Base-by-base conservation (phyloP, 345 rosid genomes). In the Eucalyptus caleyi region DNA sequence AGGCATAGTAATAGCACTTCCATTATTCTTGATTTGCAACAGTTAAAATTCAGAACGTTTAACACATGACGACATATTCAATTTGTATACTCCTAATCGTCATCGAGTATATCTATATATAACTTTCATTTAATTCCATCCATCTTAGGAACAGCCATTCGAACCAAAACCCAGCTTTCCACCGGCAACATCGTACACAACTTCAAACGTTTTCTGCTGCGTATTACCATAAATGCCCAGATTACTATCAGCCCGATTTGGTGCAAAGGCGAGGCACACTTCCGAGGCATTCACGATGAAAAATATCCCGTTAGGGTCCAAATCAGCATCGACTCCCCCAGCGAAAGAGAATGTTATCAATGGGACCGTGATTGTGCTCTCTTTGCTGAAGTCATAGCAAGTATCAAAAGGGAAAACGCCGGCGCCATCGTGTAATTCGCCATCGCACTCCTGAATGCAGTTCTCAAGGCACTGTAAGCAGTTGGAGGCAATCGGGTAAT, bases 401-500 rank as follows among this genome's bases (percentile, higher is more conserved):
- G 94, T 92, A 67, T 91, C 93, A 3, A 89, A 5, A 77, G 10
- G 4, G 16, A 56, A 8, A 42, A 0, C 24, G 86, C 90, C 1
- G 77, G 89, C 0, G 91, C 88, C 47, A 26, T 16, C 1, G 92
- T 91, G 80, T 93, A 91, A 37, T 85, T n/a, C 5, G 87, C 32
- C 94, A 92, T 89, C 11, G 16, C 6, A n/a, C 6, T 24, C 87
- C 60, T 24, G 87, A 93, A 89, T 7, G 89, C 90, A 1, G 90
- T 49, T 27, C 87, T 59, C 45, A 91, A 87, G 42, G 89, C 88
- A 13, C 77, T 3, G 87, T 91, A 91, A 1, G 90, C 93, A 0
- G 90, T 86, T 15, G 92, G 92, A 14, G 90, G 93, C 15, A 93
- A 27, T 11, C 90, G 19, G 34, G 92, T 19, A 54, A 92, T 89